Conservation (phyloP, 495 filamentous ascomycete species). For the Penicillium argentinense region DNA sequence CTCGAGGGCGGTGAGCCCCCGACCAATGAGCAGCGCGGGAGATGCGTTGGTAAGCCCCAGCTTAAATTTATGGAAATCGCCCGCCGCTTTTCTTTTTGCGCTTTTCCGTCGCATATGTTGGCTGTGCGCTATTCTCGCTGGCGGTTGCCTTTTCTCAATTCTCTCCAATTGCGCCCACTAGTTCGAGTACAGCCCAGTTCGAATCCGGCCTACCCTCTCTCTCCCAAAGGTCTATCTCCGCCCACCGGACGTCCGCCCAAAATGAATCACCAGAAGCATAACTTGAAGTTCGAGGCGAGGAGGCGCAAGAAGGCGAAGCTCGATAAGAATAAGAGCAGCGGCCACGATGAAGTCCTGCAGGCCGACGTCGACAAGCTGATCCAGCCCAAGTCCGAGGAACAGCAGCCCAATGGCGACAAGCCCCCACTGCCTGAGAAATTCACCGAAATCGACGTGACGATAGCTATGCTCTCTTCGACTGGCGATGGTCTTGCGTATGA, state of each 20-base stretch:
- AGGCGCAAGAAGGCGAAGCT: constrained; percentile 55
- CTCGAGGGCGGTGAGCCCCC: constrained; percentile 27
- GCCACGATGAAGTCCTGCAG: constrained; percentile 70
- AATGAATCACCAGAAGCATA: constrained; percentile 27
- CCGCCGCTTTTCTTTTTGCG: constrained; percentile 7
- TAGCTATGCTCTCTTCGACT: constrained; percentile 79
- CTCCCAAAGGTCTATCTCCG: not conserved
- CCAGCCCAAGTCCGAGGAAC: constrained; percentile 43
- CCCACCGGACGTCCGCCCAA: not conserved
- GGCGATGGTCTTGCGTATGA: constrained; percentile 80
- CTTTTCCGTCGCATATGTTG: constrained; percentile 21
- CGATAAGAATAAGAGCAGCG: constrained; percentile 38
- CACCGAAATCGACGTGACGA: constrained; percentile 74
- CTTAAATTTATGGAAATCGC: constrained; percentile 22
- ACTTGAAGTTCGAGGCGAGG: constrained; percentile 32
- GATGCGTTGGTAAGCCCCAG: constrained; percentile 26
- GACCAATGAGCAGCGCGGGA: constrained; percentile 23
- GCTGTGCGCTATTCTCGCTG: constrained; percentile 12
- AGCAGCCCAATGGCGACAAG: constrained; percentile 22
- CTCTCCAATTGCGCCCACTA: not conserved
- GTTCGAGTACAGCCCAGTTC: constrained; percentile 5
- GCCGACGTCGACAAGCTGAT: constrained; percentile 68
- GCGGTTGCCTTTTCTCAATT: constrained; percentile 10
- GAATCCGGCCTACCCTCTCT: not conserved
- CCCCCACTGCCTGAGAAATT: constrained; percentile 61